Conservation (phyloP, 352 stramenopile species). For the Stephanocyclus meneghinianus region DNA sequence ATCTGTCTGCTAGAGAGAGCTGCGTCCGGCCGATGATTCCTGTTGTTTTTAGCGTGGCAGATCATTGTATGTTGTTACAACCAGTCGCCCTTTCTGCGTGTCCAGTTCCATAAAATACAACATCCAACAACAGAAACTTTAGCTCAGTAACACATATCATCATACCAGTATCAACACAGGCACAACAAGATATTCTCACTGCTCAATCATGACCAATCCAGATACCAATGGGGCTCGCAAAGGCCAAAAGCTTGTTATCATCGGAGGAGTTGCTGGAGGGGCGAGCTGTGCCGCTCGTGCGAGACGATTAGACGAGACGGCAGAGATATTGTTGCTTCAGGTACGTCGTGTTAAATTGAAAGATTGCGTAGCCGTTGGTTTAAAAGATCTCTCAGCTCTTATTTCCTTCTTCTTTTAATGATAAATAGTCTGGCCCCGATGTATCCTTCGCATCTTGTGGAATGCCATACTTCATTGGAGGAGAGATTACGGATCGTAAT, state of each 20-base stretch:
- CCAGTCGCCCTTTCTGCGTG: too few species aligned
- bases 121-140: not conserved
- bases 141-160: not conserved
- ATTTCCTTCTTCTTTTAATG: not conserved
- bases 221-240: slow-evolving; percentile 21
- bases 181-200: slow-evolving; percentile 8
- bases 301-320: slow-evolving; percentile 58
- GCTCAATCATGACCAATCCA: slow-evolving; percentile 22
- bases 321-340: slow-evolving; percentile 75
- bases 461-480: slow-evolving; percentile 82
- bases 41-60: too few species aligned
- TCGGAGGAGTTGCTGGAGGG: slow-evolving; percentile 80
- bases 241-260: slow-evolving; percentile 72
- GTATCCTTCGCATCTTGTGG: slow-evolving; percentile 80
- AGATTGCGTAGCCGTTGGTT: not conserved
- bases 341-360: slow-evolving; percentile 12
- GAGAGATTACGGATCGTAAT: slow-evolving; percentile 60
- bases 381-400: not conserved
- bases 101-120: not conserved
- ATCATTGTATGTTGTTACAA: too few species aligned
- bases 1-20: too few species aligned
- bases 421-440: slow-evolving; percentile 65
- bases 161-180: slow-evolving; percentile 21
- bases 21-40: too few species aligned
- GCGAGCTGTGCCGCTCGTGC: slow-evolving; percentile 74